Conservation (phyloP, 169 alveolate genomes). For the Plasmodium yoelii region DNA sequence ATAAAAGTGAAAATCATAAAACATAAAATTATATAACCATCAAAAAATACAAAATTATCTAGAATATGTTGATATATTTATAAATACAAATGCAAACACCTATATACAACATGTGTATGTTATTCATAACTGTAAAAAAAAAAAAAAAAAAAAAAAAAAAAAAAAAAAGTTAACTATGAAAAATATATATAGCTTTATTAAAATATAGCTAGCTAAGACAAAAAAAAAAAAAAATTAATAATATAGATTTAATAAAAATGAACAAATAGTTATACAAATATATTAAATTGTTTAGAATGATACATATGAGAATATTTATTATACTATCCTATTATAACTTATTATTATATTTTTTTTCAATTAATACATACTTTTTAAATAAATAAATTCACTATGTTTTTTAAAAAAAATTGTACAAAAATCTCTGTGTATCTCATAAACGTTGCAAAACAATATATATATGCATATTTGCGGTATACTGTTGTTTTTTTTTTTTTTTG, state of each 20-base stretch:
- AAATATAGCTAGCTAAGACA: background rate
- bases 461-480: constrained; percentile 10
- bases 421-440: constrained; percentile 7
- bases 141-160: constrained; percentile 11
- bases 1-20: background rate
- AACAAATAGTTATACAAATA: constrained; percentile 7
- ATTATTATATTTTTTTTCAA: constrained; percentile 19
- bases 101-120: background rate
- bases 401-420: constrained; percentile 27
- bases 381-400: constrained; percentile 19
- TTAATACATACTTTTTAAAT: constrained; percentile 6
- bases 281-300: background rate
- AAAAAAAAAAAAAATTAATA: constrained; percentile 7
- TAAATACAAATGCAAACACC: background rate
- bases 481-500: constrained; percentile 19
- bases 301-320: background rate
- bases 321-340: no score
- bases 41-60: background rate
- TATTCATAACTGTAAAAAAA: constrained; percentile 19
- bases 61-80: background rate
- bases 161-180: constrained; percentile 8
- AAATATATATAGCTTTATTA: background rate
- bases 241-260: constrained; percentile 20
- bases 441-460: background rate
- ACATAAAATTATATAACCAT: background rate